Evolutionary conservation across 2,329 filamentous ascomycete genomes (phyloP).

Genomic region (Colletotrichum tanaceti): DNA sequence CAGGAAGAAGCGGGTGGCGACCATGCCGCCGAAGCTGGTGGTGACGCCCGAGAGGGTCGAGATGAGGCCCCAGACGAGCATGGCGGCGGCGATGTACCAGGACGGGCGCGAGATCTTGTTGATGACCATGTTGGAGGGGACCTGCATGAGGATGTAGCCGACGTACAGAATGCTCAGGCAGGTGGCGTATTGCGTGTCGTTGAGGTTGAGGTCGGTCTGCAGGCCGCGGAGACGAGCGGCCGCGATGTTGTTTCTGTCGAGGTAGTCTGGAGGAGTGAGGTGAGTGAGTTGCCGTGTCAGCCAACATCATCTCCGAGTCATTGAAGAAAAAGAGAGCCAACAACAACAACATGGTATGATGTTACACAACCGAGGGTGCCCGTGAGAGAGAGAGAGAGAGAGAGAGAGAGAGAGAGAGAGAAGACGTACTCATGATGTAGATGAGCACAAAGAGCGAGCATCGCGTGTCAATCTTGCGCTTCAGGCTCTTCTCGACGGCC

Average conservation of each 20-base stretch:
- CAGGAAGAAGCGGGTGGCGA: constrained; percentile 68
- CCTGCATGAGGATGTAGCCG: constrained; percentile 74
- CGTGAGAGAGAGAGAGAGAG: not conserved
- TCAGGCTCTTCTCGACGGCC: constrained; percentile 71
- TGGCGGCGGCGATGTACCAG: constrained; percentile 63
- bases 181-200: constrained; percentile 70
- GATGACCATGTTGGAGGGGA: constrained; percentile 68
- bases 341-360: too few species aligned
- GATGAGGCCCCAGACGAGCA: constrained; percentile 70
- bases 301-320: too few species aligned
- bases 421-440: constrained; percentile 68
- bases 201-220: constrained; percentile 68
- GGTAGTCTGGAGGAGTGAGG: constrained; percentile 60
- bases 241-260: constrained; percentile 76
- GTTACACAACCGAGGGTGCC: too few species aligned
- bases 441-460: constrained; percentile 78
- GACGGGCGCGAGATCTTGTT: constrained; percentile 64
- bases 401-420: too few species aligned
- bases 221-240: constrained; percentile 74
- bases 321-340: too few species aligned
- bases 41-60: constrained; percentile 67
- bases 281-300: constrained; percentile 73
- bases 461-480: constrained; percentile 77
- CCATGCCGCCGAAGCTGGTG: constrained; percentile 64
- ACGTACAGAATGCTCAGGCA: constrained; percentile 74